phyloP scores from a whole-genome alignment of 2,329 filamentous ascomycete genomes.

The Neocatenulostroma microsporum region DNA sequence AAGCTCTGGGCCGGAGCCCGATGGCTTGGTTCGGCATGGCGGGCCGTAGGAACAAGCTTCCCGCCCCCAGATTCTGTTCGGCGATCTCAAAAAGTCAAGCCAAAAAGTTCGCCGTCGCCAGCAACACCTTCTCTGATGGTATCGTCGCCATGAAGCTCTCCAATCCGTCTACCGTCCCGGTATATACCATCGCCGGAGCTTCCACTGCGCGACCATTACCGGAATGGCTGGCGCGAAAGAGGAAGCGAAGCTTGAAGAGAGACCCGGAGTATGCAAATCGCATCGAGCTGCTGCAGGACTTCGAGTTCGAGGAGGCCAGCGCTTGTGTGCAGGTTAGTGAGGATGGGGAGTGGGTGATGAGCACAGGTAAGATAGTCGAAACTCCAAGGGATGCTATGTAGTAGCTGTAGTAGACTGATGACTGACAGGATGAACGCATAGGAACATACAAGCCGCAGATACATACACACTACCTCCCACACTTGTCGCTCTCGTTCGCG shows the following conservation, averaged over 20 bases:
- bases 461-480: slow-evolving; percentile 88
- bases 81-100: too few species aligned
- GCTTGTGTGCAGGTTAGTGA: slow-evolving; percentile 83
- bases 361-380: slow-evolving; percentile 56
- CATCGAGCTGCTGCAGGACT: slow-evolving; percentile 91
- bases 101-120: slow-evolving; percentile 4
- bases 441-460: slow-evolving; percentile 72
- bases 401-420: slow-evolving; percentile 12
- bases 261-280: slow-evolving; percentile 89
- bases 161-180: slow-evolving; percentile 72
- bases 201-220: slow-evolving; percentile 80
- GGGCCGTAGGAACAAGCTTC: too few species aligned
- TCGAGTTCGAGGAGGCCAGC: slow-evolving; percentile 94
- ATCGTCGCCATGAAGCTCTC: slow-evolving; percentile 63
- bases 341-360: slow-evolving; percentile 97
- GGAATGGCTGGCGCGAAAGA: slow-evolving; percentile 85
- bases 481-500: slow-evolving; percentile 86
- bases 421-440: slow-evolving; percentile 25
- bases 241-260: slow-evolving; percentile 86
- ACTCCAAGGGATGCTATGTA: not conserved
- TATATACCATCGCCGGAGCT: slow-evolving; percentile 91
- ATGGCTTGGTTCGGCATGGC: too few species aligned
- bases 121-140: not conserved
- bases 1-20: too few species aligned
- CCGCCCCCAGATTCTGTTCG: too few species aligned